phyloP scores from a whole-genome alignment of 768 basidiomycete species.

The Lactarius vividus region DNA sequence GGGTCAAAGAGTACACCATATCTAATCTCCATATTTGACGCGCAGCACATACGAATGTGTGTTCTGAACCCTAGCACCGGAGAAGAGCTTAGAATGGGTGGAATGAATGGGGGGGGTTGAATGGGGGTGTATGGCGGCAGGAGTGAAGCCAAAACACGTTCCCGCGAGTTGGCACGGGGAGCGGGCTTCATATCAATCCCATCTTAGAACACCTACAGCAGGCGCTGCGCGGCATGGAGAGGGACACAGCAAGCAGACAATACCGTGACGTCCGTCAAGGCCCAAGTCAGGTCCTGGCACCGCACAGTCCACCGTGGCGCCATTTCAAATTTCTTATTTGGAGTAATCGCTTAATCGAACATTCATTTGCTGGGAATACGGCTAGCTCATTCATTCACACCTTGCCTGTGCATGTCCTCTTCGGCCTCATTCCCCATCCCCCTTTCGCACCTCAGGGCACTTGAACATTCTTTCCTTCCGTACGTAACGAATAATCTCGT shows the following conservation, averaged over 20 bases:
- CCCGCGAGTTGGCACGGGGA: conserved; percentile 9
- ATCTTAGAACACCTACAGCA: conserved; percentile 4
- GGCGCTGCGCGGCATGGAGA: conserved; percentile 11
- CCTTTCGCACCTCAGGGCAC: not conserved
- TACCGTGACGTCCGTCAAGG: not conserved
- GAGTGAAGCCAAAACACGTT: conserved; percentile 21
- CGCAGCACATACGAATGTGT: not conserved
- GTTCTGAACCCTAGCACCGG: conserved; percentile 1
- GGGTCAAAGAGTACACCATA: not conserved
- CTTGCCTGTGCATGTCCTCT: not conserved
- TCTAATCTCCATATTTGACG: too few species aligned
- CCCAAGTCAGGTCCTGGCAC: not conserved
- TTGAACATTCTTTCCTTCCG: not conserved
- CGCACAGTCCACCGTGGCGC: not conserved
- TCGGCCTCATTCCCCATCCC: not conserved
- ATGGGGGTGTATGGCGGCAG: conserved; percentile 7
- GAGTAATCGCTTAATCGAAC: not conserved
- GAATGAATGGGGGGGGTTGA: not conserved
- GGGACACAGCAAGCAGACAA: conserved; percentile 14
- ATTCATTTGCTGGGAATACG: not conserved
- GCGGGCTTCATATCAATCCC: conserved; percentile 4
- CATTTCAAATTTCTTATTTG: conserved; percentile 20
- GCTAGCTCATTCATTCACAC: not conserved
- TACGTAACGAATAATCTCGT: conserved; percentile 9
- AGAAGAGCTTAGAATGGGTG: conserved; percentile 5